These are phyloP conservation scores for Boletus sp. DNA, from an alignment of 768 basidiomycete species.

Conservation along the genomic window DNA sequence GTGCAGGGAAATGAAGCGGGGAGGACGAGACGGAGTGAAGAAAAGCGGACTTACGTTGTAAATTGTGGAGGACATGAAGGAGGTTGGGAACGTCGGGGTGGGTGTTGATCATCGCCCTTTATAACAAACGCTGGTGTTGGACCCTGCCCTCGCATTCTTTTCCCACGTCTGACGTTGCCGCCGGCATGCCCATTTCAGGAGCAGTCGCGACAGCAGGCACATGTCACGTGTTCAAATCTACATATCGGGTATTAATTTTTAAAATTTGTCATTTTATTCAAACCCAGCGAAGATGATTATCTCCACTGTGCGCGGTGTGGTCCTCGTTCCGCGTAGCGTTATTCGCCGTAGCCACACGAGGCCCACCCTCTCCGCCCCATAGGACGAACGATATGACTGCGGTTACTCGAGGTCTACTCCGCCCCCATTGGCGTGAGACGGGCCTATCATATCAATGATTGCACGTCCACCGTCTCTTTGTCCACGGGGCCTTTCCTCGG, in stretches of 20 bases:
- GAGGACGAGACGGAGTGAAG: background rate
- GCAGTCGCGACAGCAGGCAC: slow-evolving; percentile 25
- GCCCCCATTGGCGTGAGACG: background rate
- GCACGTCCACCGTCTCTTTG: background rate
- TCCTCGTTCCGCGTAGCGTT: background rate
- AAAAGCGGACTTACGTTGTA: slow-evolving; percentile 34
- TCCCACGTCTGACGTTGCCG: slow-evolving; percentile 37
- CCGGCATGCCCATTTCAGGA: slow-evolving; percentile 32
- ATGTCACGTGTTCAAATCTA: slow-evolving; percentile 25
- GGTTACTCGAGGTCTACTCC: background rate
- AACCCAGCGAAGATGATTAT: slow-evolving; percentile 27
- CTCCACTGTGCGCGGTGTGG: slow-evolving; percentile 5
- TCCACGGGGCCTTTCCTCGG: slow-evolving; percentile 2
- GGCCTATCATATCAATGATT: background rate
- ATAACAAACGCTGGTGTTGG: slow-evolving; percentile 35
- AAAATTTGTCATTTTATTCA: slow-evolving; percentile 9
- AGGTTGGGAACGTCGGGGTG: slow-evolving; percentile 37
- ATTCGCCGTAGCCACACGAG: background rate
- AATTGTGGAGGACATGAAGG: slow-evolving; percentile 39
- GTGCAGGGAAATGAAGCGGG: background rate
- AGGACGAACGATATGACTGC: background rate
- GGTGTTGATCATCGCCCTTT: slow-evolving; percentile 41
- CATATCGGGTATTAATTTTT: slow-evolving; percentile 19
- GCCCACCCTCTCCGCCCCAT: no score
- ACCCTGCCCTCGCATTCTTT: slow-evolving; percentile 34